Base-by-base conservation (phyloP, 257 asterid genomes). In the Solanum rostratum region DNA sequence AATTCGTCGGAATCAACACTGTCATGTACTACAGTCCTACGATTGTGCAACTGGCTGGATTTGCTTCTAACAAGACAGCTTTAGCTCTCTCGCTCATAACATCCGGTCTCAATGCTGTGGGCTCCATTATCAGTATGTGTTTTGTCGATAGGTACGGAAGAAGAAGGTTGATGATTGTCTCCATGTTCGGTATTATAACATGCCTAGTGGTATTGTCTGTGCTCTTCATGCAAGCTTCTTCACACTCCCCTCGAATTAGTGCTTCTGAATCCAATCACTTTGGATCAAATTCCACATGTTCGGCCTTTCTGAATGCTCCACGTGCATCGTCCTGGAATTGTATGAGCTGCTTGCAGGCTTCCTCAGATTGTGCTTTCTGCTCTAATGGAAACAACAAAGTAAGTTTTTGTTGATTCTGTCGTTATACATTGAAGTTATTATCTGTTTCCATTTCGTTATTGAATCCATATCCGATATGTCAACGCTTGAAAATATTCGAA, bases 11-110 rank as follows among this genome's bases (percentile, higher is more conserved):
- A 66, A 95, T 95, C 66, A 95, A 95, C 91, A 95, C 98, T 0
- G 98, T 95, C 60, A 95, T 95, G 97, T 95, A 95, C 88, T 95
- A 95, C 24, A 95, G 98, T 80, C 98, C 98, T 18, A 91, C 97
- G 2, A 95, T 95, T 10, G 92, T 95, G 19, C 97, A 95, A 82
- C 88, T 91, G 0, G 98, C 98, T 0, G 98, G 98, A 33, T 92
- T 90, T 59, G 97, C 97, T 49, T 92, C 98, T 3, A 95, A 95
- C 50, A 81, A 84, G 90, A 93, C 97, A 1, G 97, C 97, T 10
- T 24, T 95, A 80, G 94, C 95, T 2, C 95, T 95, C 43, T 93
- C 98, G 9, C 94, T 95, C 30, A 88, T 95, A 83, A 93, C 97
- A 0, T 92, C 97, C 0, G 98, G 97, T 10, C 93, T 95, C 46